These are phyloP conservation scores for Filobasidium uniguttulatum DNA, from an alignment of 1,284 basidiomycete genomes.

Conservation along the genomic window DNA sequence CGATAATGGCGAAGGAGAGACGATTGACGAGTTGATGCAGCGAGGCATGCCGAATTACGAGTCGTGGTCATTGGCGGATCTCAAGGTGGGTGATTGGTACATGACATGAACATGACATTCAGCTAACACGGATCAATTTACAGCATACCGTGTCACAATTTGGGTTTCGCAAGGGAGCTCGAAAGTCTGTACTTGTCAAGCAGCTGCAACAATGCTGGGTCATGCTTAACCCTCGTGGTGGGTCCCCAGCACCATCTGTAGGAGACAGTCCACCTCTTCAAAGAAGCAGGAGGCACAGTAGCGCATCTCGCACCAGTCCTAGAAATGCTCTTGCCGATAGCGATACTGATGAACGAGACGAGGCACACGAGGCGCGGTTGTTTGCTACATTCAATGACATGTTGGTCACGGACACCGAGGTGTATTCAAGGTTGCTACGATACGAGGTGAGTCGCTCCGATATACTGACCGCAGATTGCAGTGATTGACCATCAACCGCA, in stretches of 20 bases:
- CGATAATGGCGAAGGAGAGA: constrained; percentile 3
- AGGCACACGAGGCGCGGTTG: constrained; percentile 11
- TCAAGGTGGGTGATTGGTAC: constrained; percentile 22
- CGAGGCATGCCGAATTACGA: constrained; percentile 30
- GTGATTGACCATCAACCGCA: constrained; percentile 8
- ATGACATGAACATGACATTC: constrained; percentile 1
- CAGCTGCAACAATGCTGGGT: constrained; percentile 29
- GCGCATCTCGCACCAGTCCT: not conserved
- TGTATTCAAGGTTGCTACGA: constrained; percentile 27
- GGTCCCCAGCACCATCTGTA: not conserved
- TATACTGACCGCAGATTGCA: not conserved
- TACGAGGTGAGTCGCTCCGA: constrained; percentile 27
- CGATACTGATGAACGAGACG: constrained; percentile 6
- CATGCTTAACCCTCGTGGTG: constrained; percentile 22
- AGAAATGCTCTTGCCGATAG: constrained; percentile 8
- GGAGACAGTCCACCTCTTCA: not conserved
- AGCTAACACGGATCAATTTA: not conserved
- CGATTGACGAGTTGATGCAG: constrained; percentile 15
- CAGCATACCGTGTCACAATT: constrained; percentile 17
- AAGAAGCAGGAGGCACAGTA: not conserved
- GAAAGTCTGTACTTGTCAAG: constrained; percentile 20
- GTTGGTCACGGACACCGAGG: constrained; percentile 17
- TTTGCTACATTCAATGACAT: constrained; percentile 17
- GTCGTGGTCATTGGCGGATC: constrained; percentile 22
- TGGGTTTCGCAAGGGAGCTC: constrained; percentile 24